Evolutionary conservation across 2,329 filamentous ascomycete genomes (phyloP), one percentile per base, ranked within the genome.

Genomic region (Fusarium tuaranense): DNA sequence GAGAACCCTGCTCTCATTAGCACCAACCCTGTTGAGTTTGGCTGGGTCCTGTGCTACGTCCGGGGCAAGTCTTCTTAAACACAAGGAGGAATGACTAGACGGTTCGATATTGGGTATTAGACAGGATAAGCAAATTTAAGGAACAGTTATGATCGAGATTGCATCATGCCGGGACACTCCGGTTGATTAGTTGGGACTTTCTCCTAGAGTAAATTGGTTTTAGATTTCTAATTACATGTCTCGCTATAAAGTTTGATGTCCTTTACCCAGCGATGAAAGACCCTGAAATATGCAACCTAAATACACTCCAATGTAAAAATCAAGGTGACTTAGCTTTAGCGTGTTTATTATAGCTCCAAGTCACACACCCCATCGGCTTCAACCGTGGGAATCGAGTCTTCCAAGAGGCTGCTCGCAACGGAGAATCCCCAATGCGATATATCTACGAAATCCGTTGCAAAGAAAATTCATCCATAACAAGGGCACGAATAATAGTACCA

Each of bases 11-110:
- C 72, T 10, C 53, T 69, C 4, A 46, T 74, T 3, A 69, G 61
- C n/a, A 74, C 72, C n/a, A 74, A 74, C 12, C 72, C 72, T 7
- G 71, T 74, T 22, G 72, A 72, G 5, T 69, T 69, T 61, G 72
- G 72, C 1, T 74, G 61, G 57, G 69, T 74, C 7, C 18, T 74
- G 51, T 74, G 72, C 1, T 74, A 74, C 2, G 71, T 48, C 27
- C 48, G 65, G 63, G n/a, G 68, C n/a, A 65, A 38, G 44, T 59
- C 65, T 60, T 59, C 63, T 41, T 72, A 14, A 60, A 10, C 13
- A 1, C 5, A 3, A 12, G 0, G 10, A 51, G 34, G 18, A 10
- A 18, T n/a, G 22, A 30, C 16, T 39, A 41, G 34, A 39, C 1
- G 14, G 57, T 25, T 60, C 36, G 22, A 18, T 9, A 9, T 30